Conservation (phyloP, 2,329 filamentous ascomycete genomes). For the Ophiostoma novo-ulmi region DNA sequence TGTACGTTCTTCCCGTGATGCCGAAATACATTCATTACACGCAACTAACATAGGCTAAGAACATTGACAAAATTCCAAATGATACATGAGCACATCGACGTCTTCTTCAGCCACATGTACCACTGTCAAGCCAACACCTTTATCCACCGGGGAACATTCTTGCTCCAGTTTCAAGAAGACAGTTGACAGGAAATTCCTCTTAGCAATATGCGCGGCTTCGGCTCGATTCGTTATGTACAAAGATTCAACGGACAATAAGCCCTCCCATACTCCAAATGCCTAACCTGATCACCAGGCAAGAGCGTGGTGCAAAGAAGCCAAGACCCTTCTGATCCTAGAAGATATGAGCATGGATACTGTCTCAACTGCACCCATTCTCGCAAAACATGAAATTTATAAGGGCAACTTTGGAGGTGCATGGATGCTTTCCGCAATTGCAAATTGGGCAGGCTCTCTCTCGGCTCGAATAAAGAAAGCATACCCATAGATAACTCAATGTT, state of each 20-base stretch:
- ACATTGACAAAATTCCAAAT: background rate
- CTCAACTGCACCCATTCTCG: constrained; percentile 1
- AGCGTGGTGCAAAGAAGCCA: constrained; percentile 14
- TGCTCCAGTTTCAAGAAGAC: background rate
- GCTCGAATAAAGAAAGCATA: background rate
- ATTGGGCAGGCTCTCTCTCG: background rate
- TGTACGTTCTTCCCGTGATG: background rate
- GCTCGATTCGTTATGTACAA: background rate
- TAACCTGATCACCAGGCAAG: background rate
- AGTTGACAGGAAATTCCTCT: background rate
- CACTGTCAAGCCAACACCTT: background rate
- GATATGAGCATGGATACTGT: constrained; percentile 15
- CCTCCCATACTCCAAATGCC: background rate
- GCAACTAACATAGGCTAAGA: background rate
- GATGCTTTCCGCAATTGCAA: constrained; percentile 12
- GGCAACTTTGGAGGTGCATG: constrained; percentile 5
- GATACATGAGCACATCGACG: background rate
- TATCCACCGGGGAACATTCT: background rate
- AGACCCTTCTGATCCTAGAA: constrained; percentile 11
- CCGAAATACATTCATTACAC: background rate
- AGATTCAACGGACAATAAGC: background rate
- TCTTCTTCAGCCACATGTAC: background rate
- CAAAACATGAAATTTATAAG: constrained; percentile 12
- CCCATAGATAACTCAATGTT: background rate
- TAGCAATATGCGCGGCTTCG: background rate